These are phyloP conservation scores for Aureobasidium lini DNA, from an alignment of 2,329 filamentous ascomycete genomes.

Conservation along the genomic window DNA sequence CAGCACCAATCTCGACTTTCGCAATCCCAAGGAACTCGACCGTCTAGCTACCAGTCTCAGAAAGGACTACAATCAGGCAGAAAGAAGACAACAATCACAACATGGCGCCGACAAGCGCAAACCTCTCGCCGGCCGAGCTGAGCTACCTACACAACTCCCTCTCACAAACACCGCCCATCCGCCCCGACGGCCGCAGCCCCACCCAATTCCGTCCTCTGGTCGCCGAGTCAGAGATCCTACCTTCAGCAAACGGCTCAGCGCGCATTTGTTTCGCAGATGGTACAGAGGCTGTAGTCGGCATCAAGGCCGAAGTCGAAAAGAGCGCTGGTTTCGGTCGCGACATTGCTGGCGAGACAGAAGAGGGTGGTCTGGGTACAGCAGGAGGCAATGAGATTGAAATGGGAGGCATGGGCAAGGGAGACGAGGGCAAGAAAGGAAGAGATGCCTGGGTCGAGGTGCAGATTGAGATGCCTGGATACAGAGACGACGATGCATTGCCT, in stretches of 20 bases:
- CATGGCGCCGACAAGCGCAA: conserved; percentile 56
- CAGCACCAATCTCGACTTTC: background rate
- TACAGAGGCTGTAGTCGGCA: conserved; percentile 89
- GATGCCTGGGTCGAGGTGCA: conserved; percentile 76
- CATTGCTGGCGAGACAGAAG: conserved; percentile 19
- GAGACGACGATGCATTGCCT: conserved; percentile 85
- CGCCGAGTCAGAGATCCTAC: conserved; percentile 84
- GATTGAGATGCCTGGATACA: conserved; percentile 82
- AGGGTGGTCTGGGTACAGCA: conserved; percentile 17
- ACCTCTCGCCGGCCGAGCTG: conserved; percentile 90
- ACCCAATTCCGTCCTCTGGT: conserved; percentile 85
- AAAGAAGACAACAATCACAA: background rate
- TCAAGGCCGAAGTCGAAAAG: conserved; percentile 89
- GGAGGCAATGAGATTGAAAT: conserved; percentile 37
- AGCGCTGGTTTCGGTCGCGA: conserved; percentile 35
- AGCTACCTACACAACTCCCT: conserved; percentile 90
- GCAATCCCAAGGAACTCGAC: background rate
- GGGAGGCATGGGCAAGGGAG: conserved; percentile 27
- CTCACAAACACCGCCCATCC: conserved; percentile 71
- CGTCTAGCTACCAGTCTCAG: background rate
- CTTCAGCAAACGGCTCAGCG: conserved; percentile 84
- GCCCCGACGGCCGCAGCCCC: conserved; percentile 74
- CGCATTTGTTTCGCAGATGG: conserved; percentile 92
- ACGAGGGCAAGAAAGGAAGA: conserved; percentile 23
- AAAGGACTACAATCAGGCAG: background rate